Base-by-base conservation (phyloP, 129 eudicot species). In the Tanacetum coccineum region DNA sequence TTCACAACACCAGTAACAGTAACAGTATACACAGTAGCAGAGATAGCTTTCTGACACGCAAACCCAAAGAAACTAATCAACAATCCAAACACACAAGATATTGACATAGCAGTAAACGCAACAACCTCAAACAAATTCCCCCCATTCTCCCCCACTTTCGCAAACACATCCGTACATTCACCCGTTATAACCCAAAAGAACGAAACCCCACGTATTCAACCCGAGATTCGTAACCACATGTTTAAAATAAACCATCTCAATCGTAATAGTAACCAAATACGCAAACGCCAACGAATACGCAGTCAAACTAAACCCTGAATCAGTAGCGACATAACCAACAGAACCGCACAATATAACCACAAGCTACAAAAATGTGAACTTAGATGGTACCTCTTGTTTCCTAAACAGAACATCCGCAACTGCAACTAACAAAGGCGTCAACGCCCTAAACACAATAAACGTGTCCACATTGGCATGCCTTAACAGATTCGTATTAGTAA, bases 381-480 rank as follows among this genome's bases (percentile, higher is more conserved):
- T 91, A 0, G 97, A 91, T 5, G 97, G 97, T 26, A 84, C 64
- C 0, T 95, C 95, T 59, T 91, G 97, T 70, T 85, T 91, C 62
- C 97, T 77, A 59, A 91, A 91, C 7, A 71, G 20, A 13, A 89
- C 79, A 81, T 91, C 97, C 44, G 97, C 97, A 36, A 91, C 20
- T 2, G 97, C 97, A 11, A 91, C 97, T 70, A 91, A 70, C 12
- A 91, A 71, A 0, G 97, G 97, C 0, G 97, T 84, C 20, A 83
- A 74, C 0, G 97, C 85, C 79, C 97, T 78, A 67, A 91, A 91
- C 8, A 91, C 93, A 13, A 91, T 91, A 58, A 91, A 91, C 0
- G 97, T 91, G 59, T 91, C 97, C 32, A 91, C 97, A 77, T 91
- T 91, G 59, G 97, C 97, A 53, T 91, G 97, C 2, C 97, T 89